A percentile compares a stretch with the other conserved stretches of the same genome.
phyloP scores from a whole-genome alignment of 805 yeast genomes.

The Saturnispora serradocipensis region DNA sequence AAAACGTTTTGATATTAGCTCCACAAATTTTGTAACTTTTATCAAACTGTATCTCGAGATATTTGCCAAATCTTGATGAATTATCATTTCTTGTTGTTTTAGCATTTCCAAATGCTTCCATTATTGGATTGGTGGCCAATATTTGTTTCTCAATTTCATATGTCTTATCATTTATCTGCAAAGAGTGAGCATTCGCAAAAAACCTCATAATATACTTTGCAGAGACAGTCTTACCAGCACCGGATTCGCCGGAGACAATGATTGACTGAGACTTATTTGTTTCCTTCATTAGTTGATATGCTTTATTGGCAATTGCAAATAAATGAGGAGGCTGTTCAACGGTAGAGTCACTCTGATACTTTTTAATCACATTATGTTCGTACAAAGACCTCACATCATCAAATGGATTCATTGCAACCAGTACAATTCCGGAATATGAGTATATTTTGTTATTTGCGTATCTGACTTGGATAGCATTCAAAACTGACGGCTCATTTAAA shows the following conservation, averaged over 20 bases:
- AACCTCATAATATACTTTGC: constrained; percentile 97
- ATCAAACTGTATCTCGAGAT: constrained; percentile 82
- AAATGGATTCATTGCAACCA: constrained; percentile 94
- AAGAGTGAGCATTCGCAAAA: constrained; percentile 70
- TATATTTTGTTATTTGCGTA: constrained; percentile 83
- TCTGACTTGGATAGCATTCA: constrained; percentile 86
- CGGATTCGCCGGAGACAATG: constrained; percentile 97
- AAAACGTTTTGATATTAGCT: constrained; percentile 86
- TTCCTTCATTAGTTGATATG: constrained; percentile 84
- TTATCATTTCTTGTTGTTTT: constrained; percentile 95
- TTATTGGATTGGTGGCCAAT: constrained; percentile 91
- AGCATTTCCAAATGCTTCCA: constrained; percentile 98
- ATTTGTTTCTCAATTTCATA: constrained; percentile 81
- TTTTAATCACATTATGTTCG: constrained; percentile 83
- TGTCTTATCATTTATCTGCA: constrained; percentile 47
- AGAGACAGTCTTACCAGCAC: constrained; percentile 97
- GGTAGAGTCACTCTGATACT: constrained; percentile 82
- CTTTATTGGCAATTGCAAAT: constrained; percentile 96
- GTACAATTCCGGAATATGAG: constrained; percentile 93
- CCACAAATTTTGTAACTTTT: constrained; percentile 72
- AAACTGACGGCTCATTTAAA: constrained; percentile 91
- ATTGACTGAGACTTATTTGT: constrained; percentile 84
- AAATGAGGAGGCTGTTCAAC: constrained; percentile 95
- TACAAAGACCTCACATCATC: constrained; percentile 83
- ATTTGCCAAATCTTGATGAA: constrained; percentile 96